These are phyloP conservation scores for Dothideomycetes sp. DNA, from an alignment of 2,329 filamentous ascomycete species.

Conservation along the genomic window DNA sequence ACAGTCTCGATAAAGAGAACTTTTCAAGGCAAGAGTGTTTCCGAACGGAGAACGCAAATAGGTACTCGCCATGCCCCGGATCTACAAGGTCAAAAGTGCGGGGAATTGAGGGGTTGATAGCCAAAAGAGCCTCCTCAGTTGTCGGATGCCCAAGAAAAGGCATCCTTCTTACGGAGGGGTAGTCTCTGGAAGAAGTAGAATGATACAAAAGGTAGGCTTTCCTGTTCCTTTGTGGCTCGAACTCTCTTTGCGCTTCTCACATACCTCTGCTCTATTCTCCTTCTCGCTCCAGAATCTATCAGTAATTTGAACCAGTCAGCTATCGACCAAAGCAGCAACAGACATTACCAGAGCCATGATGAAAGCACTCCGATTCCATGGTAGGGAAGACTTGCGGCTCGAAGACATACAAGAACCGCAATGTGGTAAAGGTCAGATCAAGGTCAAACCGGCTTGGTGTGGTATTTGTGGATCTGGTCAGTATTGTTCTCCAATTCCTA, in stretches of 20 bases:
- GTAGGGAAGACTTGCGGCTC: conserved; percentile 27
- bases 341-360: no score
- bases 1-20: no score
- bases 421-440: conserved; percentile 28
- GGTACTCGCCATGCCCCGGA: conserved; percentile 3
- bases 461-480: conserved; percentile 24
- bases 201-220: no score
- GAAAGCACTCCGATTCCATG: conserved; percentile 32
- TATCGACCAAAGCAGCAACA: no score
- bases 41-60: no score
- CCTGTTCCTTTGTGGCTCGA: no score
- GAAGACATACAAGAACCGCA: conserved; percentile 27
- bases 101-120: conserved; percentile 5
- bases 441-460: conserved; percentile 30
- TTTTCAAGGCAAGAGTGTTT: no score
- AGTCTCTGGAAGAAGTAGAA: no score
- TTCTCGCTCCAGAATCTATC: no score
- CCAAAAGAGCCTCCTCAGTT: not conserved
- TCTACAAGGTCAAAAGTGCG: conserved; percentile 6
- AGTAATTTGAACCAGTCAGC: no score
- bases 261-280: no score
- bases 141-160: conserved; percentile 5
- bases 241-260: no score
- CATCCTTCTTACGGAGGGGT: not conserved
- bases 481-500: not conserved